Percentiles rank a stretch among this genome's conserved stretches.
phyloP scores from a whole-genome alignment of 108 stramenopile genomes.

The Tribonema minus region DNA sequence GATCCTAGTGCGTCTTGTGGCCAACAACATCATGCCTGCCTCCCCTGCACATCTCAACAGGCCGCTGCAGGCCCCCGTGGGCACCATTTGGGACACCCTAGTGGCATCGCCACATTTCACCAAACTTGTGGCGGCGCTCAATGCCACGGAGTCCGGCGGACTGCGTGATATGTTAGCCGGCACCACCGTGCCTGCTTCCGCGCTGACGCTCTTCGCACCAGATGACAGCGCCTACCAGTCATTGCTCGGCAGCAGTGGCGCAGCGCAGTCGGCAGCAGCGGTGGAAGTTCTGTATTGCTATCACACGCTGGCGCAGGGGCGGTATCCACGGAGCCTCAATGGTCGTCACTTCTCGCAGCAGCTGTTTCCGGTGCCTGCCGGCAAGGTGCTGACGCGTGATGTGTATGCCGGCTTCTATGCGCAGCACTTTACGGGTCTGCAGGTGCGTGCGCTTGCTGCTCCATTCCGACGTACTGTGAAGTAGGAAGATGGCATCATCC shows the following conservation, averaged over 20 bases:
- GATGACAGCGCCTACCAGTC: constrained; percentile 15
- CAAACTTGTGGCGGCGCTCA: constrained; percentile 9
- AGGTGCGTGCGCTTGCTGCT: not conserved
- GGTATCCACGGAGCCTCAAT: constrained; percentile 10
- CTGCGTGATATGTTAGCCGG: not conserved
- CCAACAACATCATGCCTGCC: too few species aligned
- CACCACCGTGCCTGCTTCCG: not conserved
- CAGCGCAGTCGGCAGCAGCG: not conserved
- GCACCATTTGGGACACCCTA: constrained; percentile 36
- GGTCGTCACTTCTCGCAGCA: constrained; percentile 37
- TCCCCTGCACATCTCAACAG: too few species aligned
- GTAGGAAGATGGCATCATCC: too few species aligned
- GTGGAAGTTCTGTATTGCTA: not conserved
- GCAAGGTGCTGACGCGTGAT: constrained; percentile 2
- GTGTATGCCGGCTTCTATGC: constrained; percentile 34
- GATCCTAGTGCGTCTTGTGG: too few species aligned
- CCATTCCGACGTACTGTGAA: not conserved
- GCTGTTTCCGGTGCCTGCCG: constrained; percentile 15
- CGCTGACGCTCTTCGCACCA: constrained; percentile 34
- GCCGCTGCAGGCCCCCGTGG: not conserved
- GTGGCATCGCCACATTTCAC: constrained; percentile 14
- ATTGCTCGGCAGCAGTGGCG: not conserved
- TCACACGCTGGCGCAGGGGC: constrained; percentile 23
- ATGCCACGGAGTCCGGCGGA: constrained; percentile 5
- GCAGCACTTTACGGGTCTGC: not conserved